phyloP scores from a whole-genome alignment of 2,329 filamentous ascomycete species.

The Ophiostoma fasciatum region DNA sequence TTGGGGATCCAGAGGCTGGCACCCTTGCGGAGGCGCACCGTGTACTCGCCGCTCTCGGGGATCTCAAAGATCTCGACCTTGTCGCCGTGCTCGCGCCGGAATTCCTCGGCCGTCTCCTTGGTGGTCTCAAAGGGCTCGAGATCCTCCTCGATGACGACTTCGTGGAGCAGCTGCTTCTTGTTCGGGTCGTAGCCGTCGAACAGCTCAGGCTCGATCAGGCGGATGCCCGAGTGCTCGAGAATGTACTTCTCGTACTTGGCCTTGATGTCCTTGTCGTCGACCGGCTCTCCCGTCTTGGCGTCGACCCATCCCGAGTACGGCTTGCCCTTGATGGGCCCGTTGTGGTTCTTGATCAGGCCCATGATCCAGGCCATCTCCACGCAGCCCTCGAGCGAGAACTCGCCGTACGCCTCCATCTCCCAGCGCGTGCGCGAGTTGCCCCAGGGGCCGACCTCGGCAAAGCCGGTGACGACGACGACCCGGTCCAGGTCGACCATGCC shows the following conservation, averaged over 20 bases:
- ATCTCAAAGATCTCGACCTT: slow-evolving; percentile 98
- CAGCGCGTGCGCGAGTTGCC: slow-evolving; percentile 95
- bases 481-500: slow-evolving; percentile 98
- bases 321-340: slow-evolving; percentile 88
- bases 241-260: slow-evolving; percentile 94
- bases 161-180: slow-evolving; percentile 95
- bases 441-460: slow-evolving; percentile 93
- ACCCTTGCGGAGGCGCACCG: slow-evolving; percentile 87
- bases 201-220: slow-evolving; percentile 91
- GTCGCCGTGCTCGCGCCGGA: slow-evolving; percentile 91
- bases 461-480: slow-evolving; percentile 94
- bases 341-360: slow-evolving; percentile 98
- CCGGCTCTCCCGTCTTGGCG: slow-evolving; percentile 81
- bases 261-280: slow-evolving; percentile 98
- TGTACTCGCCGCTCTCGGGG: slow-evolving; percentile 83
- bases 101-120: slow-evolving; percentile 94
- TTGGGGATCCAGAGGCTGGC: slow-evolving; percentile 93
- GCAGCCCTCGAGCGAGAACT: slow-evolving; percentile 95
- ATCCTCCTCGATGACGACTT: slow-evolving; percentile 94
- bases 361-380: slow-evolving; percentile 99
- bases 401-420: slow-evolving; percentile 97
- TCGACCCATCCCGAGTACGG: slow-evolving; percentile 97
- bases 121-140: slow-evolving; percentile 94
- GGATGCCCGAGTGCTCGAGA: slow-evolving; percentile 91
- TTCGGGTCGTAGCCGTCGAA: slow-evolving; percentile 96